Conservation (phyloP, 1,139 yeast genomes). For the Scheffersomyces insectosa region DNA sequence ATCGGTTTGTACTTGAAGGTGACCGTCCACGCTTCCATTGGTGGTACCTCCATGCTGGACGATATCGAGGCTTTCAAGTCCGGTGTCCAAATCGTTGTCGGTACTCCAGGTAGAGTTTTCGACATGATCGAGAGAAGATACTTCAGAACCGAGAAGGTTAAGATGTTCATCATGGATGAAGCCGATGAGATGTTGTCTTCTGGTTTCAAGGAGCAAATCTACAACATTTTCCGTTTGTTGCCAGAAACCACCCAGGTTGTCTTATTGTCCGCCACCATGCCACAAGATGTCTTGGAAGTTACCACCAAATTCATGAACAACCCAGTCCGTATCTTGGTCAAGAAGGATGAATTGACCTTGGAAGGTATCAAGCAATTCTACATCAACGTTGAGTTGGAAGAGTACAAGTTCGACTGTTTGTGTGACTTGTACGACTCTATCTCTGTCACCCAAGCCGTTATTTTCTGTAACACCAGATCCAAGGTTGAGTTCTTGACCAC, state of each 20-base stretch:
- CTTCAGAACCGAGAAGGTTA: conserved; percentile 85
- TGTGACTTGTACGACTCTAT: conserved; percentile 96
- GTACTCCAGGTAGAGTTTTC: conserved; percentile 98
- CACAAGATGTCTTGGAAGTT: conserved; percentile 93
- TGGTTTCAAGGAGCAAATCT: conserved; percentile 97
- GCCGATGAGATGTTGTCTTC: conserved; percentile 98
- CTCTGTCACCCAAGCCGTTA: conserved; percentile 98
- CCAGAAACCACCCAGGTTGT: conserved; percentile 97
- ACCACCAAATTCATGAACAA: conserved; percentile 96
- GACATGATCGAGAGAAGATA: conserved; percentile 96
- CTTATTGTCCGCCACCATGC: conserved; percentile 96
- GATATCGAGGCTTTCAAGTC: conserved; percentile 90
- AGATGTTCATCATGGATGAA: conserved; percentile 98
- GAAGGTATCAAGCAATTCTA: conserved; percentile 98
- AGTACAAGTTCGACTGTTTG: conserved; percentile 91
- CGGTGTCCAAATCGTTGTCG: conserved; percentile 96
- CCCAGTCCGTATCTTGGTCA: conserved; percentile 95
- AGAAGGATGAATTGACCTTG: conserved; percentile 96
- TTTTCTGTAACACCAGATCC: conserved; percentile 98
- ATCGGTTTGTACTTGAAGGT: conserved; percentile 93
- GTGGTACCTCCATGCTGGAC: conserved; percentile 92
- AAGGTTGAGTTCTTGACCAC: conserved; percentile 95
- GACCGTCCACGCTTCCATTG: conserved; percentile 96
- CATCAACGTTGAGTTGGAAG: conserved; percentile 92
- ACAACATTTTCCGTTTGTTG: conserved; percentile 91